Evolutionary conservation across 768 basidiomycete species (phyloP).

Genomic region (Collybia nuda): DNA sequence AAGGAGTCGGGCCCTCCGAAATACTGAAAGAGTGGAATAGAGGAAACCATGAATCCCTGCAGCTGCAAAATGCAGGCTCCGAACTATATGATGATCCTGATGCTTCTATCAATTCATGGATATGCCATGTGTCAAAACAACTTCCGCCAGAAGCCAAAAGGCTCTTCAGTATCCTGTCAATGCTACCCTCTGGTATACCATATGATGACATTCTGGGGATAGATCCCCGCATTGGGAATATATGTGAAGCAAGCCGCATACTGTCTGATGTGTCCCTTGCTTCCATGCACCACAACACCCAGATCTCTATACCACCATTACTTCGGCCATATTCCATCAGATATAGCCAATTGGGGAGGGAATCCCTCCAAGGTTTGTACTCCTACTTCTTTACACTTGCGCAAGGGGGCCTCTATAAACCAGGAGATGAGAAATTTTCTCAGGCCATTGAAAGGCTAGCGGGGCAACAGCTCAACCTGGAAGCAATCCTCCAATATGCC

Average conservation of each 20-base stretch:
- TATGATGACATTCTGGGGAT: slow-evolving; percentile 2
- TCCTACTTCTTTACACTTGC: slow-evolving; percentile 10
- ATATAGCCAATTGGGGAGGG: slow-evolving; percentile 6
- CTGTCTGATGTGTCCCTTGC: background rate
- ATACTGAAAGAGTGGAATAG: background rate
- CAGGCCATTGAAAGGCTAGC: background rate
- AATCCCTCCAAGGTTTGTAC: slow-evolving; percentile 6
- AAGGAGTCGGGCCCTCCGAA: background rate
- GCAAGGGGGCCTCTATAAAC: slow-evolving; percentile 2
- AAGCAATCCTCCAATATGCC: slow-evolving; percentile 7
- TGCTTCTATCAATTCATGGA: background rate
- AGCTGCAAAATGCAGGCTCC: background rate
- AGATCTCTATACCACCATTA: background rate
- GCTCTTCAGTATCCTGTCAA: slow-evolving; percentile 6
- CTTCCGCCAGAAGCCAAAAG: slow-evolving; percentile 4
- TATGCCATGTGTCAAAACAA: background rate
- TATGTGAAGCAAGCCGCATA: too few species aligned
- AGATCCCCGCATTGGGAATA: background rate
- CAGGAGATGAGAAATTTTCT: slow-evolving; percentile 2
- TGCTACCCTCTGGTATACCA: slow-evolving; percentile 8
- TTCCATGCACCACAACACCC: background rate
- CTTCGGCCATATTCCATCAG: background rate
- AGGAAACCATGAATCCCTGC: background rate
- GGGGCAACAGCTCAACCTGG: background rate
- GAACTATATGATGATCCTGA: background rate